A percentile compares a stretch with the other conserved stretches of the same genome.
phyloP scores from a whole-genome alignment of 805 yeast species.

The Hanseniaspora hatyaiensis region DNA sequence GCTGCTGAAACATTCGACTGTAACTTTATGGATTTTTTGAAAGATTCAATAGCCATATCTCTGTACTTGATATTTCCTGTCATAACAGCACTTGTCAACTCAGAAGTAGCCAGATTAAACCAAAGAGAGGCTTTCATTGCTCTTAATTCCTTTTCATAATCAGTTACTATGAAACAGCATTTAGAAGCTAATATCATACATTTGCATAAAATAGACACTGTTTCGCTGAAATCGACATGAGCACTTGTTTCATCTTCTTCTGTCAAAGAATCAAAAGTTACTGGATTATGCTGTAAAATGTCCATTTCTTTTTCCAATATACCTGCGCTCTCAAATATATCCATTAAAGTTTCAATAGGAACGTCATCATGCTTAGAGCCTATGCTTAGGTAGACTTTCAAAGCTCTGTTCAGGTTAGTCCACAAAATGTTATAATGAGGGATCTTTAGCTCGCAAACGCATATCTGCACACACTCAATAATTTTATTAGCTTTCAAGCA shows the following conservation, averaged over 20 bases:
- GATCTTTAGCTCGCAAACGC: slow-evolving; percentile 18
- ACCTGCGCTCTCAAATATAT: slow-evolving; percentile 21
- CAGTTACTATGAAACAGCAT: slow-evolving; percentile 31
- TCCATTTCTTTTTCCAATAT: slow-evolving; percentile 25
- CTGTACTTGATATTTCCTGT: slow-evolving; percentile 29
- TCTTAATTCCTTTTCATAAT: slow-evolving; percentile 28
- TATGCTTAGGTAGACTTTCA: slow-evolving; percentile 42
- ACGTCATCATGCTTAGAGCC: slow-evolving; percentile 42
- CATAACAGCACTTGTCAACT: slow-evolving; percentile 37
- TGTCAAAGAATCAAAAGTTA: neutral
- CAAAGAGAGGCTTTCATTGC: slow-evolving; percentile 43
- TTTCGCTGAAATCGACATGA: slow-evolving; percentile 22
- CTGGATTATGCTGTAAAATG: slow-evolving; percentile 3
- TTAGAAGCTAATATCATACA: slow-evolving; percentile 39
- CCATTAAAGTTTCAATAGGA: slow-evolving; percentile 37
- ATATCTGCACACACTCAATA: slow-evolving; percentile 28
- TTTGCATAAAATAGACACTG: slow-evolving; percentile 30
- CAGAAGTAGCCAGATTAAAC: slow-evolving; percentile 64
- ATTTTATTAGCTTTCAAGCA: slow-evolving; percentile 38
- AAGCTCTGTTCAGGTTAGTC: slow-evolving; percentile 50
- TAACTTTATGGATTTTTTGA: slow-evolving; percentile 57
- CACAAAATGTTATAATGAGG: slow-evolving; percentile 45
- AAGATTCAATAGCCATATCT: slow-evolving; percentile 41
- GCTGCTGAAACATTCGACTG: slow-evolving; percentile 60
- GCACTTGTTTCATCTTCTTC: slow-evolving; percentile 22